Evolutionary conservation across 352 stramenopile genomes (phyloP), one percentile per base, ranked within the genome.

Genomic region (Phytopythium oedochilum): DNA sequence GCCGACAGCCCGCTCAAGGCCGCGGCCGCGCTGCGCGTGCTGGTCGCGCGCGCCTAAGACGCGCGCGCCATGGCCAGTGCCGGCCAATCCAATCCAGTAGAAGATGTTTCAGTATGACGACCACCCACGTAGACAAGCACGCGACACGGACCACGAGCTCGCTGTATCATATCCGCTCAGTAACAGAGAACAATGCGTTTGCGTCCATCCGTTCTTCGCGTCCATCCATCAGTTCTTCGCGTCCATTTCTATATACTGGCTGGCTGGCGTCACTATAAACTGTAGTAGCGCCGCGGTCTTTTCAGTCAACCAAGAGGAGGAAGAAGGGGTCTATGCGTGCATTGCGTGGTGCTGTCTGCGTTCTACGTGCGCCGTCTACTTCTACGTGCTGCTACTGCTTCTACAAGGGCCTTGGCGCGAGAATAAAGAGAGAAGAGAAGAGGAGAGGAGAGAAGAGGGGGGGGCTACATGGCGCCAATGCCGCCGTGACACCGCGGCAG

Each of bases 21-120:
- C 34, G 66, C 72, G 7, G 70, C 86, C 25, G 70, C 87, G 51
- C 63, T 91, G 50, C 75, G 67, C 12, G 79, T 71, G 57, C 64
- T 91, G 38, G 60, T 69, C 53, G 40, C 52, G 34, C 52, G 47
- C 23, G 61, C 48, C 15, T 75, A 68, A 54, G 35, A n/a, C n/a
- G n/a, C n/a, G n/a, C n/a, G n/a, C n/a, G n/a, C n/a, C n/a, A n/a
- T n/a, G n/a, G n/a, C n/a, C n/a, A n/a, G n/a, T n/a, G n/a, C n/a
- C n/a, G n/a, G n/a, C n/a, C n/a, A n/a, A n/a, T n/a, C n/a, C n/a
- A n/a, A n/a, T n/a, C n/a, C n/a, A 29, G 40, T 36, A 36, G 32
- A n/a, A 36, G 32, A 36, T 36, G 32, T 36, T 29, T 45, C 39
- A 29, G 10, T 28, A 29, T 29, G 36, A 42, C 36, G 18, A 12